These are phyloP conservation scores for Neonothopanus nambi DNA, from an alignment of 1,284 basidiomycete species.

Conservation along the genomic window DNA sequence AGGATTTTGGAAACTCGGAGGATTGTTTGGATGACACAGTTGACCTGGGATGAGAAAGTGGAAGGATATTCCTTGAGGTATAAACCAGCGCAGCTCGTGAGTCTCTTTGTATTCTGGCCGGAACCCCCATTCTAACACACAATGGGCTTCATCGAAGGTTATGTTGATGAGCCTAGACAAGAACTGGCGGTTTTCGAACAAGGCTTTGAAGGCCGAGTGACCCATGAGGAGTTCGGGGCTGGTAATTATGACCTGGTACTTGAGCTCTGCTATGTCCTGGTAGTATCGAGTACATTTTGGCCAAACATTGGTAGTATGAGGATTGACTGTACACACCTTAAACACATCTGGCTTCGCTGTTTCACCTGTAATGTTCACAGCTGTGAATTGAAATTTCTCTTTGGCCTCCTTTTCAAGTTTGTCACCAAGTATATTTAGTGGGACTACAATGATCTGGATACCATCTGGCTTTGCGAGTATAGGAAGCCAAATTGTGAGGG, in stretches of 20 bases:
- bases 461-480: not conserved
- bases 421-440: slow-evolving; percentile 4
- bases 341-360: not conserved
- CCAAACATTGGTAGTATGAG: not conserved
- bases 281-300: no score
- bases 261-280: slow-evolving; percentile 1
- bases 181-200: not conserved
- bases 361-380: slow-evolving; percentile 2
- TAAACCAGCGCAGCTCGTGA: no score
- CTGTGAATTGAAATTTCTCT: not conserved
- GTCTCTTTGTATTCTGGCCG: slow-evolving; percentile 4
- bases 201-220: not conserved
- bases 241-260: slow-evolving; percentile 1
- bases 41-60: no score
- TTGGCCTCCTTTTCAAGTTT: not conserved
- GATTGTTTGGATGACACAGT: no score
- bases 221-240: slow-evolving; percentile 1
- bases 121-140: slow-evolving; percentile 1
- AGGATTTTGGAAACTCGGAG: no score
- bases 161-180: not conserved
- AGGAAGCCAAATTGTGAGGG: slow-evolving; percentile 3
- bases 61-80: not conserved
- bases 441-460: slow-evolving; percentile 1
- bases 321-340: slow-evolving; percentile 1
- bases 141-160: slow-evolving; percentile 1